Conservation (phyloP, 352 stramenopile species). For the Bremia lactucae region DNA sequence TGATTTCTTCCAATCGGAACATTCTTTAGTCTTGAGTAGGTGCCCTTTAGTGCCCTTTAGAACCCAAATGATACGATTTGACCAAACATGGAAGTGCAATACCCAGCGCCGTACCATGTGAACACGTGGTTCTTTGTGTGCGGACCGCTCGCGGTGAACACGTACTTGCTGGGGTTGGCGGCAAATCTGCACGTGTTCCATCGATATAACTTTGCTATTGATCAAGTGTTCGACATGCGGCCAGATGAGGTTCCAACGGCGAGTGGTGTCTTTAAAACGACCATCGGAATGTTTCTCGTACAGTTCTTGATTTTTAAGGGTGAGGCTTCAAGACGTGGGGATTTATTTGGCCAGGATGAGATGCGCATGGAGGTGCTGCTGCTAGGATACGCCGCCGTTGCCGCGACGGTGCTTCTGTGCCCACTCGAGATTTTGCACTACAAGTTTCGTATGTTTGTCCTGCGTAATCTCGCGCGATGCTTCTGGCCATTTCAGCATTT, state of each 20-base stretch:
- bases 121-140: conserved; percentile 78
- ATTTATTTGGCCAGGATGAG: conserved; percentile 37
- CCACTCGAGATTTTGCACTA: conserved; percentile 60
- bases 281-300: conserved; percentile 20
- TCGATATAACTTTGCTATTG: conserved; percentile 40
- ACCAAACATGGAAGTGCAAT: conserved; percentile 13
- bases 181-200: conserved; percentile 56
- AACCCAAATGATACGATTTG: conserved; percentile 1
- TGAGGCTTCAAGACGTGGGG: conserved; percentile 27
- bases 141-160: conserved; percentile 55
- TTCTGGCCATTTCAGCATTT: conserved; percentile 64
- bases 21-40: neutral
- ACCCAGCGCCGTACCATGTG: conserved; percentile 20
- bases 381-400: conserved; percentile 43
- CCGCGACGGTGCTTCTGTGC: conserved; percentile 38
- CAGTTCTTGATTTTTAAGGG: conserved; percentile 50
- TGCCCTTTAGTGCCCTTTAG: conserved; percentile 3
- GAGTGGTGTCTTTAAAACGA: conserved; percentile 31
- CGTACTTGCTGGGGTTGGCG: conserved; percentile 54
- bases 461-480: conserved; percentile 38
- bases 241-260: conserved; percentile 46
- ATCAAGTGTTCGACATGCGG: conserved; percentile 61
- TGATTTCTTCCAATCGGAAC: conserved; percentile 2
- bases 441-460: conserved; percentile 49
- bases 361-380: conserved; percentile 60